Evolutionary conservation across 140 eudicot species (phyloP), one percentile per base, ranked within the genome.

Genomic region (Bidens hawaiensis): DNA sequence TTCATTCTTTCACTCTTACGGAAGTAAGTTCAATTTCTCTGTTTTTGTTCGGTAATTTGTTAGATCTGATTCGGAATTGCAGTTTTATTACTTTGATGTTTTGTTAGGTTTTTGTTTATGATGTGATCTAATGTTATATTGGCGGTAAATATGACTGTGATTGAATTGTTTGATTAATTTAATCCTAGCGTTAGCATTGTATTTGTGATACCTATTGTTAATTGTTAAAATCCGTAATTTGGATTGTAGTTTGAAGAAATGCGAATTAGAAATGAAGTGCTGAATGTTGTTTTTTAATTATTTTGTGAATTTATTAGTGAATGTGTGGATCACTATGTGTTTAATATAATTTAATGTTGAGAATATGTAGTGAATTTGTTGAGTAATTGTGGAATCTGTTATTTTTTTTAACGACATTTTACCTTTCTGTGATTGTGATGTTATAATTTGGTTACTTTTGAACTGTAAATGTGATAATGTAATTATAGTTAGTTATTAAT

Each of bases 21-120:
- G n/a, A n/a, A n/a, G 79, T 74, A 67, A 67, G 79, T 40, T 74
- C 79, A 51, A 19, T 14, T 19, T 15, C 58, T 42, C 31, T 40
- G 12, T 60, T 38, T 58, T 59, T 14, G 34, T 23, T 55, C 8
- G 16, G 46, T 25, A 13, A 28, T 7, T 6, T 47, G 9, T 55
- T 65, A 73, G 72, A 73, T 73, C 67, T 65, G 55, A 13, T 65
- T 65, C 18, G 14, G 1, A 34, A 54, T 33, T 57, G 67, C 65
- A 59, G 14, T 59, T 38, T 58, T 47, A 28, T 12, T 10, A 12
- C 51, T 27, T 1, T 42, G 34, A 55, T n/a, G 30, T 3, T 62
- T 30, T 41, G 16, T 40, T 14, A 41, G 19, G 43, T 38, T 62
- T 61, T 34, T 33, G 66, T 14, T 17, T 5, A 42, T 72, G 59